phyloP scores from a whole-genome alignment of 1,284 basidiomycete species.

The Anthracocystis panici-leucophaei region DNA sequence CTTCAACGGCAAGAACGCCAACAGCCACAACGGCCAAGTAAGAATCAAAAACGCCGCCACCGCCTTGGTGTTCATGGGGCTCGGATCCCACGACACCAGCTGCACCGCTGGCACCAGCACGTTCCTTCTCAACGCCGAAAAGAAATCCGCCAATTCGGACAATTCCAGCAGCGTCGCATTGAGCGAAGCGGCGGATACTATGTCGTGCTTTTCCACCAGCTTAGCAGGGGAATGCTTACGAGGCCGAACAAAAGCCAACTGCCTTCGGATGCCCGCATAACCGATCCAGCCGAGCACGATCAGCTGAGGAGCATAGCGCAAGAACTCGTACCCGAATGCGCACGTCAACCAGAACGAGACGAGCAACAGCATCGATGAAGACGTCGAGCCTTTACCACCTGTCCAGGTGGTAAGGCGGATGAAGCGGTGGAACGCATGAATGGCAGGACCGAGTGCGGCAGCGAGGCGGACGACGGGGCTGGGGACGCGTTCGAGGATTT shows the following conservation, averaged over 20 bases:
- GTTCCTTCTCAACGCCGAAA: slow-evolving; percentile 42
- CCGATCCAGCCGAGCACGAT: slow-evolving; percentile 53
- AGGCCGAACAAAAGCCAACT: slow-evolving; percentile 42
- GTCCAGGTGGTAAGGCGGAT: slow-evolving; percentile 66
- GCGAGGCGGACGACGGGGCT: slow-evolving; percentile 51
- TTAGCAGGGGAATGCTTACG: slow-evolving; percentile 24
- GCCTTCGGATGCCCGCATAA: slow-evolving; percentile 49
- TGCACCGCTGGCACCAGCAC: slow-evolving; percentile 51
- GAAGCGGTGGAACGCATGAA: slow-evolving; percentile 52
- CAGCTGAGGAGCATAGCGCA: slow-evolving; percentile 65
- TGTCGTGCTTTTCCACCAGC: slow-evolving; percentile 31
- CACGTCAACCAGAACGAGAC: slow-evolving; percentile 59
- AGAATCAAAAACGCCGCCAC: slow-evolving; percentile 60
- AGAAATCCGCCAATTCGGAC: slow-evolving; percentile 62
- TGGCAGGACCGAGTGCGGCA: slow-evolving; percentile 50
- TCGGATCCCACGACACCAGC: slow-evolving; percentile 57
- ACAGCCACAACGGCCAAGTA: slow-evolving; percentile 65
- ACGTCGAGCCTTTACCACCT: slow-evolving; percentile 47
- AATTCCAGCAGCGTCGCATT: slow-evolving; percentile 62
- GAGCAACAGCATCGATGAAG: slow-evolving; percentile 60
- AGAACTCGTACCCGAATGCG: slow-evolving; percentile 64
- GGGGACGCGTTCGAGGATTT: slow-evolving; percentile 58
- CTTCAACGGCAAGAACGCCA: slow-evolving; percentile 58
- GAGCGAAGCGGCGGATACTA: slow-evolving; percentile 42
- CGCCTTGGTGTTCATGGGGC: slow-evolving; percentile 46